Percentiles rank a stretch among this genome's conserved stretches.
Evolutionary conservation across 2,329 filamentous ascomycete species (phyloP).

Genomic region (Diplodia sapinea): DNA sequence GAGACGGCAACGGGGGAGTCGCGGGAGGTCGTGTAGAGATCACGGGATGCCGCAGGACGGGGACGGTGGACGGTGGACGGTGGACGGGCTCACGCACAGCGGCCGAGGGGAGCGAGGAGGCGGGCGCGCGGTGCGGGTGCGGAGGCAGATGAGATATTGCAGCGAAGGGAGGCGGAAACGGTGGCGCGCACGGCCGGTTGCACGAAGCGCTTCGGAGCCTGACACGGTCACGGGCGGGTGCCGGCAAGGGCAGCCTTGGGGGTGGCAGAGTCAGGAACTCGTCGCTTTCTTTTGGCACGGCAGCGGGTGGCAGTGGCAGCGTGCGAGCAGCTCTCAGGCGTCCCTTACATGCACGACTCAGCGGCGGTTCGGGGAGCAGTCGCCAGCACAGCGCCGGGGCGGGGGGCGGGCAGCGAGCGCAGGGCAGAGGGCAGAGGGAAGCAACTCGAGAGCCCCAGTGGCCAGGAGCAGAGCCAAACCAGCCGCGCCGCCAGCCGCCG

Average conservation of each 20-base stretch:
- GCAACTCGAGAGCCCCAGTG: not conserved
- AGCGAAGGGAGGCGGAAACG: conserved; percentile 31
- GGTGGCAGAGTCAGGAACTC: not conserved
- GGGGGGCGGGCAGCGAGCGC: conserved; percentile 6
- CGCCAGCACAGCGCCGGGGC: conserved; percentile 19
- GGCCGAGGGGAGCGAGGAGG: conserved; percentile 11
- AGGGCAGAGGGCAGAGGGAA: too few species aligned
- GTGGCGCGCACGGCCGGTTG: conserved; percentile 29
- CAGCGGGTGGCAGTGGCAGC: not conserved
- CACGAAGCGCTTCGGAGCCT: conserved; percentile 29
- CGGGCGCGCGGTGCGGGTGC: conserved; percentile 11
- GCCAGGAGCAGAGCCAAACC: too few species aligned
- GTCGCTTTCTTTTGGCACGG: conserved; percentile 14
- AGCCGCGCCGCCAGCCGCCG: not conserved
- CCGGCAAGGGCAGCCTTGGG: conserved; percentile 26
- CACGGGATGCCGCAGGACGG: conserved; percentile 9
- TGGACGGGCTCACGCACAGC: conserved; percentile 2
- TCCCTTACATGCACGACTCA: conserved; percentile 29
- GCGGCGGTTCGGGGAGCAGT: conserved; percentile 23
- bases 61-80: too few species aligned
- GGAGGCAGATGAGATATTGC: conserved; percentile 21
- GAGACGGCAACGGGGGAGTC: conserved; percentile 30
- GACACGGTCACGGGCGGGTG: conserved; percentile 30
- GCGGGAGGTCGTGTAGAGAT: conserved; percentile 33
- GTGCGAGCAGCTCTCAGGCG: conserved; percentile 21